Conservation (phyloP, 2,329 filamentous ascomycete species). For the Curvularia verruculosa region DNA sequence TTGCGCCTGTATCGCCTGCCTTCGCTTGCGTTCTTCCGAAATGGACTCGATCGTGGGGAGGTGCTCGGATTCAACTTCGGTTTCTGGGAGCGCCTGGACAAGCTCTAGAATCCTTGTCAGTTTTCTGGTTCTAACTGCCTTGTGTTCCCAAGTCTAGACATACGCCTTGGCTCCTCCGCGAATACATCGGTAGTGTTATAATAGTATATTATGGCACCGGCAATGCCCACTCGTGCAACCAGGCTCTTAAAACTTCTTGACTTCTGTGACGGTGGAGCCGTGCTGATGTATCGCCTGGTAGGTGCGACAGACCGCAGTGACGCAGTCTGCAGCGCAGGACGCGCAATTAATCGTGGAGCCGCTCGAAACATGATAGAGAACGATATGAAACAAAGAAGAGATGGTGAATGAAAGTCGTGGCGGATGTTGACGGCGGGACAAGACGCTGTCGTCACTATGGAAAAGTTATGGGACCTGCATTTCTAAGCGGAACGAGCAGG, state of each 20-base stretch:
- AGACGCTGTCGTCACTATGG: constrained; percentile 20
- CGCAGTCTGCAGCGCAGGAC: constrained; percentile 42
- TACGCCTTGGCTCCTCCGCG: constrained; percentile 80
- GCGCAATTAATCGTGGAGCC: constrained; percentile 53
- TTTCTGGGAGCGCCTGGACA: constrained; percentile 46
- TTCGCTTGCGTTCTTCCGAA: constrained; percentile 50
- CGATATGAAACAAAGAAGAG: constrained; percentile 25
- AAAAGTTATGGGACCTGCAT: constrained; percentile 32
- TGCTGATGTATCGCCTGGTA: constrained; percentile 61
- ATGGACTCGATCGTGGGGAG: constrained; percentile 55
- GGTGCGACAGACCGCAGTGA: constrained; percentile 47
- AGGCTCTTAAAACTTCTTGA: constrained; percentile 83
- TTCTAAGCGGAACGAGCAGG: constrained; percentile 30
- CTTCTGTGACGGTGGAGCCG: constrained; percentile 65
- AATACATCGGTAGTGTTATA: constrained; percentile 92
- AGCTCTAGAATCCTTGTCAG: constrained; percentile 22
- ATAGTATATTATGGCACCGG: constrained; percentile 81
- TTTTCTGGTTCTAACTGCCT: constrained; percentile 4
- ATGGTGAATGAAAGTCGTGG: constrained; percentile 27
- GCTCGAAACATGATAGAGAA: constrained; percentile 59
- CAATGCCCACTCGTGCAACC: constrained; percentile 74
- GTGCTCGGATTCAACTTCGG: constrained; percentile 50
- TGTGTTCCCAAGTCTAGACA: constrained; percentile 36
- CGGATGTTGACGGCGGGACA: constrained; percentile 16
- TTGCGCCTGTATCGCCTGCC: constrained; percentile 39